A percentile compares a stretch with the other conserved stretches of the same genome.
Conservation (phyloP, 2,329 filamentous ascomycete genomes). For the Penicillium sclerotigenum region DNA sequence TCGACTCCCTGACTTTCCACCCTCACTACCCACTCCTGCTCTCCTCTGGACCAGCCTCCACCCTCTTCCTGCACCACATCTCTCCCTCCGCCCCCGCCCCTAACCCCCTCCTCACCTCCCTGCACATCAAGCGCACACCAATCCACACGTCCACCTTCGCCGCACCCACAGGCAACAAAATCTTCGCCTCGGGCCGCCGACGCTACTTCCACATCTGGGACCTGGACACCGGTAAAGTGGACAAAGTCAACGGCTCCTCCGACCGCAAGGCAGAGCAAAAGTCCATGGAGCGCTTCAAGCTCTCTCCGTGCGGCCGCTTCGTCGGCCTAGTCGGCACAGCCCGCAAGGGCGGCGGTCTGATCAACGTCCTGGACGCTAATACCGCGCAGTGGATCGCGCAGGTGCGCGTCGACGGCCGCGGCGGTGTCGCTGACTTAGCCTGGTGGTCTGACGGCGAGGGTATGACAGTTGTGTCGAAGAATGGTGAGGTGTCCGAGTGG, state of each 20-base stretch:
- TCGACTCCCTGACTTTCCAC: slow-evolving; percentile 85
- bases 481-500: slow-evolving; percentile 89
- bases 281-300: slow-evolving; percentile 84
- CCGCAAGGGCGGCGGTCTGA: slow-evolving; percentile 78
- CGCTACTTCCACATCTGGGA: slow-evolving; percentile 96
- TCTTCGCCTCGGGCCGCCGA: slow-evolving; percentile 84
- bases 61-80: slow-evolving; percentile 86
- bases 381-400: slow-evolving; percentile 87
- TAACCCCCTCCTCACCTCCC: slow-evolving; percentile 84
- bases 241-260: slow-evolving; percentile 74
- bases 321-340: slow-evolving; percentile 78
- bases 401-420: slow-evolving; percentile 73
- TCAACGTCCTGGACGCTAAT: slow-evolving; percentile 76
- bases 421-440: slow-evolving; percentile 83
- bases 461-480: slow-evolving; percentile 76
- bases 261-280: slow-evolving; percentile 73
- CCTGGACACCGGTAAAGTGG: slow-evolving; percentile 72
- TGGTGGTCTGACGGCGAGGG: slow-evolving; percentile 89
- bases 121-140: slow-evolving; percentile 82
- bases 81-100: slow-evolving; percentile 72
- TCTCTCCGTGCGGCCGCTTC: slow-evolving; percentile 81
- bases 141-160: slow-evolving; percentile 80
- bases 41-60: slow-evolving; percentile 80
- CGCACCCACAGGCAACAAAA: slow-evolving; percentile 66
- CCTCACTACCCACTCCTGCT: slow-evolving; percentile 83